These are phyloP conservation scores for Spizellomyces sp. DNA, from an alignment of 192 early-diverging fungal species.

Conservation along the genomic window DNA sequence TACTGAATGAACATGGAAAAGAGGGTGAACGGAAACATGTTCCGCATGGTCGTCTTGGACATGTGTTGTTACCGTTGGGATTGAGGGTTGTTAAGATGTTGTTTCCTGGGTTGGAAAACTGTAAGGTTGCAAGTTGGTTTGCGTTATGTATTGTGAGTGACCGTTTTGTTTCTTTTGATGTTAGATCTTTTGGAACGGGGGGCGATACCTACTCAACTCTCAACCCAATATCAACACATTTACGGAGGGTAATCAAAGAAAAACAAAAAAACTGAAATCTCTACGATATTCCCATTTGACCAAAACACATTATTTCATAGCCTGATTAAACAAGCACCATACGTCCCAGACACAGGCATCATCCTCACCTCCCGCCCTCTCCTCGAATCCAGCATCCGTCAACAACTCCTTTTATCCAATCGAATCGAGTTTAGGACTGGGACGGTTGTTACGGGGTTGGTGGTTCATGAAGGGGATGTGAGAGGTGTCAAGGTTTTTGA, in stretches of 20 bases:
- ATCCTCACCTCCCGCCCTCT: not conserved
- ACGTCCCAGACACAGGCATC: too few species aligned
- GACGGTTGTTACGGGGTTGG: not conserved
- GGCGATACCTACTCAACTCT: too few species aligned
- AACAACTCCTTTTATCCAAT: not conserved
- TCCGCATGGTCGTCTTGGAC: not conserved
- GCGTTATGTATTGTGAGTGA: too few species aligned
- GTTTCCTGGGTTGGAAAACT: not conserved
- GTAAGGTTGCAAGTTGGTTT: too few species aligned
- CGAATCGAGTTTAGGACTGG: not conserved
- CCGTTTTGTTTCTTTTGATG: too few species aligned
- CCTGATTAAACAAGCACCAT: too few species aligned
- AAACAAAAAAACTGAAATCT: too few species aligned
- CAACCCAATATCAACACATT: too few species aligned
- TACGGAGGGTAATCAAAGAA: too few species aligned
- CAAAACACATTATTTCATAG: too few species aligned
- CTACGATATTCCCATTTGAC: too few species aligned
- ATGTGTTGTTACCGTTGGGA: conserved; percentile 6
- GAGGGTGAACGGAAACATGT: not conserved
- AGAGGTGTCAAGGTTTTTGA: conserved; percentile 3
- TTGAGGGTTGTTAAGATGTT: not conserved
- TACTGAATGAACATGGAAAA: not conserved
- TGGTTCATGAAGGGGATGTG: conserved; percentile 2
- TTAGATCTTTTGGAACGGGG: too few species aligned
- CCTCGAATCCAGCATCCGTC: conserved; percentile 4